Conservation (phyloP, 2,329 filamentous ascomycete genomes). For the Aspergillus udagawae region DNA sequence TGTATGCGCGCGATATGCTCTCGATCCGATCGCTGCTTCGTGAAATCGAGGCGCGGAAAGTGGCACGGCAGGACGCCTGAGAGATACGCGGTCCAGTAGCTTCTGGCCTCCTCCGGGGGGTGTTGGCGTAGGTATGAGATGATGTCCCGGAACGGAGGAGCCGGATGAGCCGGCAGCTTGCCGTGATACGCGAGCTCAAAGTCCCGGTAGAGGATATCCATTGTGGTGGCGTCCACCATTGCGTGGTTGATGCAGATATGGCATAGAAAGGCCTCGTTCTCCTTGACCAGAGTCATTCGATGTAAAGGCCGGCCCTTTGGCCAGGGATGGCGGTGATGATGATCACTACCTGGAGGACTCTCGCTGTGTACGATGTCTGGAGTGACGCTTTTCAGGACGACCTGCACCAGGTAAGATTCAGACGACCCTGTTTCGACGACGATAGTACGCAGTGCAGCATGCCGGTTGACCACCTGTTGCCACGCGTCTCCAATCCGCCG, state of each 20-base stretch:
- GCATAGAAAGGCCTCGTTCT: constrained; percentile 1
- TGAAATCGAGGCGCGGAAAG: not conserved
- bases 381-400: constrained; percentile 2
- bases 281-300: not conserved
- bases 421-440: constrained; percentile 4
- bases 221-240: constrained; percentile 12
- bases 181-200: constrained; percentile 7
- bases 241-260: constrained; percentile 14
- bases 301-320: not conserved
- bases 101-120: not conserved
- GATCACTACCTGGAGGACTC: too few species aligned
- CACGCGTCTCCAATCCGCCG: constrained; percentile 10
- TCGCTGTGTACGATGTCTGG: not conserved
- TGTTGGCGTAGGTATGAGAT: not conserved
- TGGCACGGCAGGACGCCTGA: not conserved
- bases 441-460: constrained; percentile 12
- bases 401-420: not conserved
- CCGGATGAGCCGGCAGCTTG: not conserved
- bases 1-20: not conserved
- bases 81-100: constrained; percentile 24
- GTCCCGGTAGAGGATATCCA: constrained; percentile 5
- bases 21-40: too few species aligned
- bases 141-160: not conserved
- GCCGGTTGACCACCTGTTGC: constrained; percentile 8
- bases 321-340: not conserved